A percentile compares a stretch with the other conserved stretches of the same genome.
Conservation (phyloP, 2,329 filamentous ascomycete genomes). For the Nemania bipapillata region DNA sequence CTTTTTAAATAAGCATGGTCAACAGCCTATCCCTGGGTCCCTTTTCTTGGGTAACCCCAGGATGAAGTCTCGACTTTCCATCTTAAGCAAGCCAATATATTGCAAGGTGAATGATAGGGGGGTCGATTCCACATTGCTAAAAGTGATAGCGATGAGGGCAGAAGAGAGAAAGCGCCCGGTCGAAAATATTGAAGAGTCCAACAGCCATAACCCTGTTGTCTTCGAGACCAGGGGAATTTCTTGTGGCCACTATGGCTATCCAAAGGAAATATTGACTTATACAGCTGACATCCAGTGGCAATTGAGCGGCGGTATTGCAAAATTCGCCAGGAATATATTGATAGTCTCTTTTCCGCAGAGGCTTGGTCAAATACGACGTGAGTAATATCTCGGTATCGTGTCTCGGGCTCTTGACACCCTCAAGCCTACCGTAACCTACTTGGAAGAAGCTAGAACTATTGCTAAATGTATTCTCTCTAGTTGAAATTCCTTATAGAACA, state of each 20-base stretch:
- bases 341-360: slow-evolving; percentile 52
- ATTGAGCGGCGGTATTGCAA: slow-evolving; percentile 52
- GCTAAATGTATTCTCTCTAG: slow-evolving; percentile 29
- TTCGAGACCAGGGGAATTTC: slow-evolving; percentile 49
- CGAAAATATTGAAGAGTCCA: slow-evolving; percentile 40
- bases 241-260: slow-evolving; percentile 63
- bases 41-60: slow-evolving; percentile 20
- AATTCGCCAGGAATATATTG: slow-evolving; percentile 59
- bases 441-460: background rate
- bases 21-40: slow-evolving; percentile 24
- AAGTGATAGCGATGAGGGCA: slow-evolving; percentile 50
- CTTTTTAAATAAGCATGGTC: slow-evolving; percentile 54
- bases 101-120: slow-evolving; percentile 54
- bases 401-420: background rate
- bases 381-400: background rate
- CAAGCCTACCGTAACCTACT: background rate
- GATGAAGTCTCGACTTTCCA: slow-evolving; percentile 43
- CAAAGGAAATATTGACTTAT: slow-evolving; percentile 54
- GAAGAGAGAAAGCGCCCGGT: slow-evolving; percentile 47
- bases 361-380: slow-evolving; percentile 41
- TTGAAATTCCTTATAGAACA: slow-evolving; percentile 63
- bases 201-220: slow-evolving; percentile 35
- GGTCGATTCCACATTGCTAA: slow-evolving; percentile 53
- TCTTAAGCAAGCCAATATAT: slow-evolving; percentile 48
- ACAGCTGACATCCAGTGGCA: slow-evolving; percentile 56